Base-by-base conservation (phyloP, 805 yeast species). In the Lipomyces spencermartinsiae region DNA sequence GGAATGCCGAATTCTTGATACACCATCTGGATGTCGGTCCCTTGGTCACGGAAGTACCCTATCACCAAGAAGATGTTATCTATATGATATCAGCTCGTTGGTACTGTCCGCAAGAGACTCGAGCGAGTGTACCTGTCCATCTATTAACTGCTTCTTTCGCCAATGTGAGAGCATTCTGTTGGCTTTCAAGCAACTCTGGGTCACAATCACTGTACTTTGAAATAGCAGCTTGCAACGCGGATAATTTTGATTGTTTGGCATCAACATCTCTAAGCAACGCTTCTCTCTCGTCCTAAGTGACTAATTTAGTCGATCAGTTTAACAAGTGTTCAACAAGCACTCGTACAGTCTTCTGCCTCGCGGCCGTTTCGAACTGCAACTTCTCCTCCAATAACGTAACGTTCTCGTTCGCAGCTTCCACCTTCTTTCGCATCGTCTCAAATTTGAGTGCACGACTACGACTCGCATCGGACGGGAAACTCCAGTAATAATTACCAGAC, bases 11-110 rank as follows among this genome's bases (percentile, higher is more conserved):
- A 75, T 70, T 84, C 86, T 19, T 75, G 66, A 33, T 78, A 73
- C 25, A 85, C 74, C 22, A 71, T 73, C 6, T 70, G 68, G 16
- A 79, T 66, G 3, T 74, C 73, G 9, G 83, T 72, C 5, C 76
- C 78, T 19, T 76, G 75, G 19, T 73, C 75, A 2, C 78, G 70
- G 35, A 85, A 77, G 67, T 80, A 81, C 7, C 75, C 77, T 0
- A 83, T 63, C 29, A 85, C 62, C 0, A 76, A 56, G 59, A 83
- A 85, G 59, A 85, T 80, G 65, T 82, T 83, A 66, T 85, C 86
- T 16, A 80, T 31, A 46, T 5, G 31, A 46, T 53, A 51, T 31
- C n/a, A 39, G 59, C 25, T 14, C 39, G 10, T 57, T 55, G 16
- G 51, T 51, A 63, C 56, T 55, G 73, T 64, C 29, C 62, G 71